Evolutionary conservation across 2,329 filamentous ascomycete genomes (phyloP).

Genomic region (Dactylella cylindrospora): DNA sequence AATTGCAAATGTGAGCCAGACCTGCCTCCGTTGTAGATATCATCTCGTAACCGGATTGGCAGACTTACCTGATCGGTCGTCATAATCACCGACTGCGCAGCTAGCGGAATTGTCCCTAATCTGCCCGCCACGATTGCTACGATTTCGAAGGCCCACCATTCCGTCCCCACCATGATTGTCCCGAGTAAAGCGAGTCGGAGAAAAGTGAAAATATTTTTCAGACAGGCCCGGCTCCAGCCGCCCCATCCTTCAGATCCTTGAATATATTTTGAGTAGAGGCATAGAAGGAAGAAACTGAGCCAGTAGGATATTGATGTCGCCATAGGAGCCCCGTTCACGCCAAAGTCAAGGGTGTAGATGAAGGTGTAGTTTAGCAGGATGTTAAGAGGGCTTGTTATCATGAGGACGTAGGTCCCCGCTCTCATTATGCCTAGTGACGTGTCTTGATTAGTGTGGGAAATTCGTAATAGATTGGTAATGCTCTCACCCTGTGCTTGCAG

Average conservation of each 20-base stretch:
- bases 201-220: conserved; percentile 71
- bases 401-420: conserved; percentile 77
- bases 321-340: conserved; percentile 75
- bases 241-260: conserved; percentile 77
- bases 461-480: not conserved
- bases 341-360: conserved; percentile 69
- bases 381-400: conserved; percentile 80
- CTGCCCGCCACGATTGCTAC: conserved; percentile 79
- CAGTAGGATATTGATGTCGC: conserved; percentile 85
- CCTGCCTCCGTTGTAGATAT: conserved; percentile 61
- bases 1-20: not conserved
- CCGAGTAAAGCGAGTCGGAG: conserved; percentile 73
- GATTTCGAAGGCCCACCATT: conserved; percentile 93
- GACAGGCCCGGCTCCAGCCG: conserved; percentile 65
- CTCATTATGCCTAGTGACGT: conserved; percentile 64
- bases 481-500: conserved; percentile 71
- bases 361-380: conserved; percentile 77
- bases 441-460: not conserved
- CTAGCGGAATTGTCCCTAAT: conserved; percentile 75
- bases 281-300: conserved; percentile 74
- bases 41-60: not conserved
- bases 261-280: conserved; percentile 71
- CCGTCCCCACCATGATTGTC: conserved; percentile 79
- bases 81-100: conserved; percentile 87
- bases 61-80: conserved; percentile 68